A percentile compares a stretch with the other conserved stretches of the same genome.
Conservation (phyloP, 495 filamentous ascomycete species). For the Hypoxylon lienhwacheense region DNA sequence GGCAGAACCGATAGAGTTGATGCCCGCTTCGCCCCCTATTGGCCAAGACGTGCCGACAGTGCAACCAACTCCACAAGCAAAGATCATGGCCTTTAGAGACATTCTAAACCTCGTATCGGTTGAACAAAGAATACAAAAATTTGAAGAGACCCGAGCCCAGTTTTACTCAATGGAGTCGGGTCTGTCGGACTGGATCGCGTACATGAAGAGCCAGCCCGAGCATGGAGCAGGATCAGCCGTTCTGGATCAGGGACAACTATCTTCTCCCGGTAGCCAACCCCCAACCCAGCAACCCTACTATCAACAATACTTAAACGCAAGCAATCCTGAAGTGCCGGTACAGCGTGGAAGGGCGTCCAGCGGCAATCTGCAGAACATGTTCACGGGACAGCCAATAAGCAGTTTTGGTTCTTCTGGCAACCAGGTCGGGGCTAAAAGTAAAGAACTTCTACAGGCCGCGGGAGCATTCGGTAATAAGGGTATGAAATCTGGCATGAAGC, state of each 20-base stretch:
- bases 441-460: constrained; percentile 80
- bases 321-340: constrained; percentile 28
- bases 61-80: constrained; percentile 40
- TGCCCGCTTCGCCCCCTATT: background rate
- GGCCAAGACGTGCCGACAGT: constrained; percentile 23
- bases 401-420: constrained; percentile 43
- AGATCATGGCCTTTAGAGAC: constrained; percentile 65
- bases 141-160: constrained; percentile 67
- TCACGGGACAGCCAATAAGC: constrained; percentile 32
- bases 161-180: constrained; percentile 74
- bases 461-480: constrained; percentile 50
- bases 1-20: constrained; percentile 5
- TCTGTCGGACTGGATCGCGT: constrained; percentile 69
- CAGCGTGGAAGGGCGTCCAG: constrained; percentile 24
- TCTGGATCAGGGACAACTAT: constrained; percentile 29
- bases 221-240: constrained; percentile 25
- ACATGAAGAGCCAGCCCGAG: constrained; percentile 47
- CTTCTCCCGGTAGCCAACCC: constrained; percentile 23
- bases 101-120: constrained; percentile 65
- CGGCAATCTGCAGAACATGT: constrained; percentile 30
- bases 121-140: constrained; percentile 67
- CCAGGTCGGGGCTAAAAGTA: constrained; percentile 73
- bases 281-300: constrained; percentile 53
- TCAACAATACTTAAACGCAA: constrained; percentile 49
- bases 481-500: constrained; percentile 74